Percentiles rank a stretch among this genome's conserved stretches.
Evolutionary conservation across 441 rosid species (phyloP).

Genomic region (Flueggea neowawraea): DNA sequence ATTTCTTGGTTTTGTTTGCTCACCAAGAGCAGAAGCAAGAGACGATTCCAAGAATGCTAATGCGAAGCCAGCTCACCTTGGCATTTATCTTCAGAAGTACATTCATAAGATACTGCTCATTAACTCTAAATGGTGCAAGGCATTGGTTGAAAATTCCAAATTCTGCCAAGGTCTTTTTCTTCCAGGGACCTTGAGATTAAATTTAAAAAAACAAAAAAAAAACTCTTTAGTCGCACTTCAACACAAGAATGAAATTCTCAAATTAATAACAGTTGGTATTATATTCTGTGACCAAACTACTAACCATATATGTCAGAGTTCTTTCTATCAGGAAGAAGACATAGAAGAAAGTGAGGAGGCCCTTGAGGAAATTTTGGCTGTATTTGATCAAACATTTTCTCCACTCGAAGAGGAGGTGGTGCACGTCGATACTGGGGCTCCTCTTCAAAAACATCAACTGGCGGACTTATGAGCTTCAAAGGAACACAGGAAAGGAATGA

Average conservation of each 20-base stretch:
- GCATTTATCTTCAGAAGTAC: slow-evolving; percentile 76
- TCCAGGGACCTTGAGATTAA: slow-evolving; percentile 60
- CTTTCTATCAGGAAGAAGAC: slow-evolving; percentile 67
- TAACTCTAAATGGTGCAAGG: slow-evolving; percentile 53
- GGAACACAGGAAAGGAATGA: slow-evolving; percentile 8
- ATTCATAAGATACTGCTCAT: slow-evolving; percentile 68
- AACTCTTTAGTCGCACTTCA: not conserved
- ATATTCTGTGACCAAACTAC: slow-evolving; percentile 1
- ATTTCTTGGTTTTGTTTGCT: too few relatives aligned
- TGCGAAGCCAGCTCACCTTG: slow-evolving; percentile 32
- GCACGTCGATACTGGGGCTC: slow-evolving; percentile 40
- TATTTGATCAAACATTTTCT: slow-evolving; percentile 64
- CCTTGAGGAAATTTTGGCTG: slow-evolving; percentile 51
- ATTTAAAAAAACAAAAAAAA: not conserved
- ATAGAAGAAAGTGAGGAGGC: slow-evolving; percentile 67
- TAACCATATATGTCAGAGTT: slow-evolving; percentile 71
- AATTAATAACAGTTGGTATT: not conserved
- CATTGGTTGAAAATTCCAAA: slow-evolving; percentile 71
- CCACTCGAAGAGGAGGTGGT: slow-evolving; percentile 56
- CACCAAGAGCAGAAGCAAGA: too few relatives aligned
- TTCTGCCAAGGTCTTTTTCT: slow-evolving; percentile 58
- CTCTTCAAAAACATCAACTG: slow-evolving; percentile 57
- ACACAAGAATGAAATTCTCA: slow-evolving; percentile 1
- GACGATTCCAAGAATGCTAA: too few relatives aligned
- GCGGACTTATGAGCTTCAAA: slow-evolving; percentile 37